Percentiles rank a stretch among this genome's conserved stretches.
These are phyloP conservation scores for Aurinia saxatilis DNA, from an alignment of 345 rosid genomes.

Conservation along the genomic window DNA sequence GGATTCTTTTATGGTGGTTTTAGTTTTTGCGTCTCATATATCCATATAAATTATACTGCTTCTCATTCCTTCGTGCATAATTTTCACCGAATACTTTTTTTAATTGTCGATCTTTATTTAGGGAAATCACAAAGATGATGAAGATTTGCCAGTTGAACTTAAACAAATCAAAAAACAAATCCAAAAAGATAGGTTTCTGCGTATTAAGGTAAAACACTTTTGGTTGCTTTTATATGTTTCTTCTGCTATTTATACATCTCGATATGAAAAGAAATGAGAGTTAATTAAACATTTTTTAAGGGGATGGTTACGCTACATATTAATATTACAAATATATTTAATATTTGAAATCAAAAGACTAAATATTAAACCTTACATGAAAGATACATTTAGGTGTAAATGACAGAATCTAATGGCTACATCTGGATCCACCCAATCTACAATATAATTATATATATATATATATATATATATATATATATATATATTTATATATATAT, in stretches of 20 bases:
- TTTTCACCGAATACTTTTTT: no score
- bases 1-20: no score
- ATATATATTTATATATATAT: no score
- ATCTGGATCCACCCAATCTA: no score
- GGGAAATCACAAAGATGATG: conserved; percentile 43
- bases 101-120: conserved; percentile 8
- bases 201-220: conserved; percentile 30
- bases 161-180: conserved; percentile 57
- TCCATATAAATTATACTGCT: background rate
- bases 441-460: no score
- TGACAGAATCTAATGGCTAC: no score
- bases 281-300: no score
- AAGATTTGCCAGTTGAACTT: conserved; percentile 45
- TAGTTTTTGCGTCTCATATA: no score
- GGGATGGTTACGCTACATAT: no score
- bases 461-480: no score
- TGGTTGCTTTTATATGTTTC: background rate
- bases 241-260: background rate
- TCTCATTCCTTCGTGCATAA: background rate
- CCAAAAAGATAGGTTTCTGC: conserved; percentile 49
- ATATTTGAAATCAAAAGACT: background rate
- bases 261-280: background rate
- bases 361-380: background rate
- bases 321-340: no score
- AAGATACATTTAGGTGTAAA: no score